Conservation (phyloP, 2,329 filamentous ascomycete species). For the Dactylellina leptospora region DNA sequence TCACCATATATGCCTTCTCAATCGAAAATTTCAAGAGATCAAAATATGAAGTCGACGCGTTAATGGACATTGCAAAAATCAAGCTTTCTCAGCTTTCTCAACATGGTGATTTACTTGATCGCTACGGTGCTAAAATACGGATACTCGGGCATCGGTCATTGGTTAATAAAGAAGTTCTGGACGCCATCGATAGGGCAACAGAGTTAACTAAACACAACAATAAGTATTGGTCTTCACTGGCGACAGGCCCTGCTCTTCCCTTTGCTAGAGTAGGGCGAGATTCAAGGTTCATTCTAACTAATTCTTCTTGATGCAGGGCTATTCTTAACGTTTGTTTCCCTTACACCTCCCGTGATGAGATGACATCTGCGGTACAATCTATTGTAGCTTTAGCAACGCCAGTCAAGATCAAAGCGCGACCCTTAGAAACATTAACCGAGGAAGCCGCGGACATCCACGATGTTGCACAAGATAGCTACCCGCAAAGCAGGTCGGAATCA, state of each 20-base stretch:
- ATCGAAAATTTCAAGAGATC: slow-evolving; percentile 99
- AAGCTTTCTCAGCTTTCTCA: slow-evolving; percentile 91
- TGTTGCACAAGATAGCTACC: neutral
- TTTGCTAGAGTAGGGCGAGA: no score
- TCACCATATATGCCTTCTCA: slow-evolving; percentile 97
- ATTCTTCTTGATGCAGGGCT: slow-evolving; percentile 61
- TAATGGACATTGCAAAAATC: slow-evolving; percentile 97
- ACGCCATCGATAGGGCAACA: slow-evolving; percentile 85
- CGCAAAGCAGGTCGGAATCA: slow-evolving; percentile 35
- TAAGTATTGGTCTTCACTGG: slow-evolving; percentile 65
- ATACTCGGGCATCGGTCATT: slow-evolving; percentile 85
- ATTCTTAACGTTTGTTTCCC: slow-evolving; percentile 96
- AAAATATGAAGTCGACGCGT: slow-evolving; percentile 92
- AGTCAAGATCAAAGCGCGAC: slow-evolving; percentile 3
- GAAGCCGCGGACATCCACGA: slow-evolving; percentile 21
- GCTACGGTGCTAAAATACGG: slow-evolving; percentile 86
- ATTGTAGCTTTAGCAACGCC: slow-evolving; percentile 69
- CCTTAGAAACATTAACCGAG: slow-evolving; percentile 33
- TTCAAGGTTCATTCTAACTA: neutral
- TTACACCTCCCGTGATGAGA: slow-evolving; percentile 95
- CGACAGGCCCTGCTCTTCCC: neutral
- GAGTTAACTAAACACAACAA: slow-evolving; percentile 87
- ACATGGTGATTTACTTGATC: slow-evolving; percentile 90
- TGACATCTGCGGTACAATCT: slow-evolving; percentile 84
- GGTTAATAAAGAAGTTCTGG: slow-evolving; percentile 84